Conservation (phyloP, 148 eudicot genomes). For the Drosera capensis region DNA sequence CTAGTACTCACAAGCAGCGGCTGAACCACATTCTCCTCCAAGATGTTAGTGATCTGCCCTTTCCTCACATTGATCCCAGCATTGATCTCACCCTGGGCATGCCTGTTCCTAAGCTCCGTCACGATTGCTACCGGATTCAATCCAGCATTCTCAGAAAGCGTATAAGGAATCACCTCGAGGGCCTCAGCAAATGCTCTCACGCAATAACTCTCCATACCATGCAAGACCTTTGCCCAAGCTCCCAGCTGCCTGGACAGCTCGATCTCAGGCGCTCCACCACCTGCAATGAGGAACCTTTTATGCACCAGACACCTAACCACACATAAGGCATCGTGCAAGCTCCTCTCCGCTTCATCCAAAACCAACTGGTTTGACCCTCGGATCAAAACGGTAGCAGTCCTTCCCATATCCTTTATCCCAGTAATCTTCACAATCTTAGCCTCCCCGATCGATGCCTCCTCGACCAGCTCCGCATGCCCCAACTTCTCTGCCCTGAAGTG, state of each 20-base stretch:
- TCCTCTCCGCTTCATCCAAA: conserved; percentile 90
- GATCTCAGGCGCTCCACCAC: conserved; percentile 97
- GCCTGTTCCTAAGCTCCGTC: conserved; percentile 91
- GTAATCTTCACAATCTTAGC: conserved; percentile 79
- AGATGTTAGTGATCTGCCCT: conserved; percentile 87
- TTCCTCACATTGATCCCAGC: conserved; percentile 98
- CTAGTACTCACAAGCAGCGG: conserved; percentile 94
- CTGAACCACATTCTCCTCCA: conserved; percentile 95
- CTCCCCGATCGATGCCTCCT: conserved; percentile 77
- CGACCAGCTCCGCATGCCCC: conserved; percentile 77
- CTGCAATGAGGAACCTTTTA: conserved; percentile 86
- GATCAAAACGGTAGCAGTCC: conserved; percentile 79
- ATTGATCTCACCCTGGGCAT: conserved; percentile 89
- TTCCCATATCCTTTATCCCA: conserved; percentile 88
- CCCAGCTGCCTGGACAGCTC: conserved; percentile 91
- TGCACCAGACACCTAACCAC: conserved; percentile 91
- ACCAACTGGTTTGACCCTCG: conserved; percentile 88
- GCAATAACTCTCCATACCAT: conserved; percentile 94
- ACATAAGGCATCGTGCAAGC: conserved; percentile 96
- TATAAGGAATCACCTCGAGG: conserved; percentile 87
- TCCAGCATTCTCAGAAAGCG: conserved; percentile 95
- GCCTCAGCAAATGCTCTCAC: conserved; percentile 85
- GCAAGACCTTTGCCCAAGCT: conserved; percentile 88
- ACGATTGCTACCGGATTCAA: conserved; percentile 79
- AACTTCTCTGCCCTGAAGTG: conserved; percentile 89